phyloP scores from a whole-genome alignment of 306 rosid genomes.

The Ormosia emarginata region DNA sequence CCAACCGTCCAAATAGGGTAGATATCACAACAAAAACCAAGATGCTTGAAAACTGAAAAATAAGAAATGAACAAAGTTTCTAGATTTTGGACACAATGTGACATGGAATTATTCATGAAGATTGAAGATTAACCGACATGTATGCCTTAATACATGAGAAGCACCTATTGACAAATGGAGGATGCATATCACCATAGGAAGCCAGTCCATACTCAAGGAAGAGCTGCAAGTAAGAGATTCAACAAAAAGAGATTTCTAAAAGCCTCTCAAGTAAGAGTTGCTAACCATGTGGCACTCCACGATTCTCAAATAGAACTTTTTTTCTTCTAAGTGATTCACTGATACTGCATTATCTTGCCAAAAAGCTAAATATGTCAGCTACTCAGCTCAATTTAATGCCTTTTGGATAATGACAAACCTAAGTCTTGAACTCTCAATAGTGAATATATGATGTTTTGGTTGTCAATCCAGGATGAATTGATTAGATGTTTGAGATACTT shows the following conservation, averaged over 20 bases:
- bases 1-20: too few relatives aligned
- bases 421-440: constrained; percentile 1
- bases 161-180: not conserved
- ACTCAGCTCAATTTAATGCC: not conserved
- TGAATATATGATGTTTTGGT: not conserved
- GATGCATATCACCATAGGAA: not conserved
- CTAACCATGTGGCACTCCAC: not conserved
- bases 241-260: not conserved
- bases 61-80: not conserved
- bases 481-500: not conserved
- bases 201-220: not conserved
- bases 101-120: not conserved
- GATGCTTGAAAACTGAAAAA: not conserved
- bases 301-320: not conserved
- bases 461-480: too few relatives aligned
- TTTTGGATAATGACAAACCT: not conserved
- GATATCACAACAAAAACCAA: too few relatives aligned
- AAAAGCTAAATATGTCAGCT: not conserved
- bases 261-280: constrained; percentile 4
- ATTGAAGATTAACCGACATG: not conserved
- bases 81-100: not conserved
- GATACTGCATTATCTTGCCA: not conserved
- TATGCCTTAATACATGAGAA: not conserved
- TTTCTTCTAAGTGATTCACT: not conserved
- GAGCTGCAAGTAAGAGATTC: not conserved